Base-by-base conservation (phyloP, 2,329 filamentous ascomycete genomes). In the Ophiostoma montium region DNA sequence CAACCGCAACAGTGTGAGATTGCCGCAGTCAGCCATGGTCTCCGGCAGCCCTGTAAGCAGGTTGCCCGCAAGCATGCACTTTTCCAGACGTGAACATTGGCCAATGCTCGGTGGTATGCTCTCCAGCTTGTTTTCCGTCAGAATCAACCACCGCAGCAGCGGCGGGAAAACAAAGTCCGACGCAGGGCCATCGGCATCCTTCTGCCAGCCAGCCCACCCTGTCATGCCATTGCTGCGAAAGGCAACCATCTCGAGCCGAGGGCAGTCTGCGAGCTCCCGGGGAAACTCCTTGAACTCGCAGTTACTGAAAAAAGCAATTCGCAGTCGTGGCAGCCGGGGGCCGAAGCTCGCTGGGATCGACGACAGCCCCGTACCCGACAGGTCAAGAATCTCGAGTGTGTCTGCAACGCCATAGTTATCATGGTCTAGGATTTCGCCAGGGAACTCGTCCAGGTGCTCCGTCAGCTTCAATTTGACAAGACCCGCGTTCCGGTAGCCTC, bases 11-110 rank as follows among this genome's bases (percentile, higher is more conserved):
- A 72, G 57, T 6, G 62, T 65, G 33, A 73, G 62, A 50, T 67
- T 66, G 39, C 57, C 60, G 60, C 70, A 73, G n/a, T 56, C 56
- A 5, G 59, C 58, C 68, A 74, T 69, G 46, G 65, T 61, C 15
- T 56, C 55, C 2, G 70, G 70, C 9, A 74, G 58, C 35, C 44
- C 46, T 0, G 52, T 56, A 21, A 72, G 60, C n/a, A 51, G 57
- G 54, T 72, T 72, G 13, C 69, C 69, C 1, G 70, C 64, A n/a
- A 73, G 57, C 67, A 71, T 68, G 54, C 69, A 71, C 57, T 71
- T 70, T 53, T 72, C 65, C 5, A 73, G 60, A 11, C 62, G 62
- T 16, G 54, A 52, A 50, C 69, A 73, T 18, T 57, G 57, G 10
- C 69, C 67, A 44, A 72, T 67, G 56, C 62, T 67, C 16, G 54